Percentiles rank a stretch among this genome's conserved stretches.
phyloP scores from a whole-genome alignment of 352 stramenopile species.

The Phytophthora citrophthora region DNA sequence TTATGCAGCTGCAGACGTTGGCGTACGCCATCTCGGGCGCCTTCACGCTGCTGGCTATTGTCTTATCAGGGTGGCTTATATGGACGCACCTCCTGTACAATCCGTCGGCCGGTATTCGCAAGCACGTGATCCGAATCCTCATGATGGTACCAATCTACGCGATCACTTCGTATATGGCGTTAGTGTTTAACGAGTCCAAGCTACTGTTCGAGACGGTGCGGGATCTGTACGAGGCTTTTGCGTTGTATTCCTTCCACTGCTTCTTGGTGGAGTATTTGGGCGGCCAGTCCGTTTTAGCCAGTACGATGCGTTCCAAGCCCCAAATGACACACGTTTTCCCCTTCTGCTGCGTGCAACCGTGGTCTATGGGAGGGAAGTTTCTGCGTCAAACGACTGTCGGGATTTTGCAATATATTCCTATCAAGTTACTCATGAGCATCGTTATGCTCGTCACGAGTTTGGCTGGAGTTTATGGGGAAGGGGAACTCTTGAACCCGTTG shows the following conservation, averaged over 20 bases:
- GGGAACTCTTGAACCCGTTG: constrained; percentile 86
- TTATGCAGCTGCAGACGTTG: constrained; percentile 88
- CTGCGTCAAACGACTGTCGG: constrained; percentile 92
- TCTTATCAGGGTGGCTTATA: constrained; percentile 88
- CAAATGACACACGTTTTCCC: constrained; percentile 82
- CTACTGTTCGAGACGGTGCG: constrained; percentile 91
- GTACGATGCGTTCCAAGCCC: constrained; percentile 86
- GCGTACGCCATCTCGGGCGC: constrained; percentile 87
- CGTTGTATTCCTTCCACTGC: constrained; percentile 94
- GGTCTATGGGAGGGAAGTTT: constrained; percentile 94
- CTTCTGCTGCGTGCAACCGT: constrained; percentile 90
- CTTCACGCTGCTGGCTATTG: constrained; percentile 87
- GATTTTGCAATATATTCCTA: constrained; percentile 93
- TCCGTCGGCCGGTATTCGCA: constrained; percentile 80
- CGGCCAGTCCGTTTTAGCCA: constrained; percentile 80
- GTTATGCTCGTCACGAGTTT: constrained; percentile 88
- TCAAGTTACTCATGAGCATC: constrained; percentile 89
- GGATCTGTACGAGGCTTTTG: constrained; percentile 94
- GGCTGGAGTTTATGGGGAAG: constrained; percentile 89
- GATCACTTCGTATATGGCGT: constrained; percentile 90
- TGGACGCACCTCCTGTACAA: constrained; percentile 91
- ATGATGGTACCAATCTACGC: constrained; percentile 95
- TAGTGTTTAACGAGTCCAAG: constrained; percentile 91
- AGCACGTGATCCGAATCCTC: constrained; percentile 94
- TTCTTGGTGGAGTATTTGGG: constrained; percentile 92